Base-by-base conservation (phyloP, 1,284 basidiomycete species). In the Irpex rosettiformis region DNA sequence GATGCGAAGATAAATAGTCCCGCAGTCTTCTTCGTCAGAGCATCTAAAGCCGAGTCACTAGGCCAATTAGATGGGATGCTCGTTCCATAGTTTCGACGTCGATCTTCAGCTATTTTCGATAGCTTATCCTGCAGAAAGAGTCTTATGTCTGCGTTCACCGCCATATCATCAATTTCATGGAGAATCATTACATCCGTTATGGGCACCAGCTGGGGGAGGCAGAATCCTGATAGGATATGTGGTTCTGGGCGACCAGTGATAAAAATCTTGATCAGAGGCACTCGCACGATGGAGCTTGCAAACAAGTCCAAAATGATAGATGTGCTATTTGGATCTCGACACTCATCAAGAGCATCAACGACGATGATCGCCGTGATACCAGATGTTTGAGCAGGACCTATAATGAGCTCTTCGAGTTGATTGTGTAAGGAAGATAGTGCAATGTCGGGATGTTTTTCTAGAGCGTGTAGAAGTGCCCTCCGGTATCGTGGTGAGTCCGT, bases 161-260 rank as follows among this genome's bases (percentile, higher is more conserved):
- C 10, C 18, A 11, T 25, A 2, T 10, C 21, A 18, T 48, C 21
- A 6, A 48, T 25, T 11, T 48, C 24, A 25, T 48, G 18, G 11
- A 48, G 45, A 25, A 22, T 48, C 21, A 48, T 25, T 8, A 25
- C 21, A 11, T 48, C 24, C 21, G 45, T 48, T 11, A 25, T 22
- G 24, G 18, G 21, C 18, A 13, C 21, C 21, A 48, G 45, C 21
- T 48, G 18, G 11, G 18, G 21, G 11, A 22, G 18, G 11, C 24
- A 11, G 33, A 69, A 66, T 13, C 57, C 58, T 1, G 25, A 21
- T 3, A 37, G 56, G n/a, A 69, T 65, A 10, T 65, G 42, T 3
- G 24, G 37, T 24, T 66, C 66, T 3, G 70, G 69, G 10, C 70
- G 59, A 30, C 69, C 67, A 3, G 70, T 70, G 30, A 70, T 56